Evolutionary conservation across 495 filamentous ascomycete genomes (phyloP).

Genomic region (Bacidia gigantensis): DNA sequence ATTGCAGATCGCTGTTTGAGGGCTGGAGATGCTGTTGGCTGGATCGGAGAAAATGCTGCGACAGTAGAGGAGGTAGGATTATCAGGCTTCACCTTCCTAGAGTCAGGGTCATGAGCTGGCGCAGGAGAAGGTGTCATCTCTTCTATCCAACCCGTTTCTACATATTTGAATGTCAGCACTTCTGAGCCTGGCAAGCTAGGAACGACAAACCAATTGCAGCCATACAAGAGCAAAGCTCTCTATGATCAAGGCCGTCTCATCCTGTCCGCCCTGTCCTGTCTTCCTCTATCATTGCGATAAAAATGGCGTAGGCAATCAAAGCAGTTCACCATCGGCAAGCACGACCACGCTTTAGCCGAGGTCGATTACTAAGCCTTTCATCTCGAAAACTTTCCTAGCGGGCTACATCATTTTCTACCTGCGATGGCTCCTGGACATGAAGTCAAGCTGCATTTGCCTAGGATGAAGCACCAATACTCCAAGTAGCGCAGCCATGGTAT

Average conservation of each 20-base stretch:
- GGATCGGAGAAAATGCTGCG: slow-evolving; percentile 74
- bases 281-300: too few species aligned
- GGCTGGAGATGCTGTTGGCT: slow-evolving; percentile 45
- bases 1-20: slow-evolving; percentile 75
- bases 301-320: too few species aligned
- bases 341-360: too few species aligned
- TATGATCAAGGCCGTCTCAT: background rate
- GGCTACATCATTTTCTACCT: too few species aligned
- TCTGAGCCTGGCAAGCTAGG: slow-evolving; percentile 1
- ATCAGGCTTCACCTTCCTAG: slow-evolving; percentile 21
- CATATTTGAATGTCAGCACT: slow-evolving; percentile 11
- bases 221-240: slow-evolving; percentile 35
- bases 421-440: too few species aligned
- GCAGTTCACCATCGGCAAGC: too few species aligned
- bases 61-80: slow-evolving; percentile 57
- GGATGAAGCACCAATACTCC: too few species aligned
- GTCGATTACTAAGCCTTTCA: too few species aligned
- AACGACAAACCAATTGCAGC: slow-evolving; percentile 43
- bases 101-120: slow-evolving; percentile 26
- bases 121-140: slow-evolving; percentile 18
- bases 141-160: slow-evolving; percentile 51
- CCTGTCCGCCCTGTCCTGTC: too few species aligned
- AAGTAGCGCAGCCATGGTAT: too few species aligned
- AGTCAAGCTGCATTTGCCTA: too few species aligned
- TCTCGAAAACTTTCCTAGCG: too few species aligned